These are phyloP conservation scores for Psilocybe subaeruginosa DNA, from an alignment of 768 basidiomycete genomes.

Conservation along the genomic window DNA sequence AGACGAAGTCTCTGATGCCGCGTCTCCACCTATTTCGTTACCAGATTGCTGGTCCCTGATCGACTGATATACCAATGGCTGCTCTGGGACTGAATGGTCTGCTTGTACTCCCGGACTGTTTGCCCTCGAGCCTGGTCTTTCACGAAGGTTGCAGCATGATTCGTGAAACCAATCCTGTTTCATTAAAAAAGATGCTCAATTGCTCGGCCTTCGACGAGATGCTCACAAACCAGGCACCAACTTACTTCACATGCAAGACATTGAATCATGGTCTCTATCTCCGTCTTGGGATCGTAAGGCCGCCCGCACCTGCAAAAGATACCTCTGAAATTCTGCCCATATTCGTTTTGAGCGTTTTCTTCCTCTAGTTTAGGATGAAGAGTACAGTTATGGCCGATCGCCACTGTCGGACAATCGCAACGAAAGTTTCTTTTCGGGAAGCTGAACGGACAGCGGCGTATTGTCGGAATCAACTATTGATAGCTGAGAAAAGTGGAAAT, in stretches of 20 bases:
- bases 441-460: slow-evolving; percentile 28
- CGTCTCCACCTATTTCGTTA: slow-evolving; percentile 44
- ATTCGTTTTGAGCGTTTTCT: slow-evolving; percentile 61
- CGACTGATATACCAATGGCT: background rate
- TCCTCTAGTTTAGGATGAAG: slow-evolving; percentile 58
- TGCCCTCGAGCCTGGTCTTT: slow-evolving; percentile 56
- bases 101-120: slow-evolving; percentile 33
- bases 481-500: slow-evolving; percentile 9
- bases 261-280: slow-evolving; percentile 88
- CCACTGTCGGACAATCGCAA: slow-evolving; percentile 81
- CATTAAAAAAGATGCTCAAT: slow-evolving; percentile 9
- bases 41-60: slow-evolving; percentile 15
- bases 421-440: slow-evolving; percentile 85
- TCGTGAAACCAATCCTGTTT: slow-evolving; percentile 89
- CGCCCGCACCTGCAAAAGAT: slow-evolving; percentile 77
- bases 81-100: slow-evolving; percentile 1
- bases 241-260: slow-evolving; percentile 84
- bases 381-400: slow-evolving; percentile 63
- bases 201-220: background rate
- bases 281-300: slow-evolving; percentile 71
- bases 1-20: slow-evolving; percentile 63
- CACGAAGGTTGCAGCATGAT: slow-evolving; percentile 81
- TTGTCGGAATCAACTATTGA: slow-evolving; percentile 16
- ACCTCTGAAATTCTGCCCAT: slow-evolving; percentile 74
- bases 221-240: slow-evolving; percentile 18